Base-by-base conservation (phyloP, 2,329 filamentous ascomycete species). In the Aspergillus sojae region DNA sequence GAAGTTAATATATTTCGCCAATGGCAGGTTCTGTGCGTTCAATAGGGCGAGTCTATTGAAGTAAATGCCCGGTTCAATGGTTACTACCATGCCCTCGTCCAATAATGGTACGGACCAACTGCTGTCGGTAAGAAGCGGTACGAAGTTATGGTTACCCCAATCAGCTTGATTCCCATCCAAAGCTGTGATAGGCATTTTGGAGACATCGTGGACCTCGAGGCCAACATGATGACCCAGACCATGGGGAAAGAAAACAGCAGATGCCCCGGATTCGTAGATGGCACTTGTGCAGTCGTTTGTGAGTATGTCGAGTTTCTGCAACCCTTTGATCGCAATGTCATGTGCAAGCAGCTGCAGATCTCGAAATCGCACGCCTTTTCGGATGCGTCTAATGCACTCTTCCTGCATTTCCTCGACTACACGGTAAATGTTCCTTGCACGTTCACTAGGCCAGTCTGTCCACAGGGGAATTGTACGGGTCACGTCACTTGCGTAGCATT, bases 391-490 rank as follows among this genome's bases (percentile, higher is more conserved):
- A 67, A 92, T 94, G 72, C 89, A 92, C 66, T 91, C 88, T 36
- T 87, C 84, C 78, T 97, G 94, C 94, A 97, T 98, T 71, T 88
- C 84, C 54, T 93, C 85, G 0, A 97, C 94, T 45, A 96, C 88
- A 67, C 91, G 86, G 80, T 96, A 96, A 65, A 96, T 91, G 67
- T 88, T 84, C 70, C 88, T 84, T 57, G 88, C 89, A 76, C 94
- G 89, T 55, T 85, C 79, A 61, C 86, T 89, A 23, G 78, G 75
- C 79, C 78, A 81, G 67, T 85, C 86, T 62, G 90, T 91, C 4
- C 81, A 86, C 69, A 97, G 88, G 2, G 94, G 94, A 74, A 97
- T 96, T 0, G 92, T 94, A 57, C 94, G 87, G 1, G 94, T 97
- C 82, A 94, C 84, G 67, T 89, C 86, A 36, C 89, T 85, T 41